Evolutionary conservation across 139 green algal species (phyloP), one percentile per base, ranked within the genome.

Genomic region (Picochlorum sp.): DNA sequence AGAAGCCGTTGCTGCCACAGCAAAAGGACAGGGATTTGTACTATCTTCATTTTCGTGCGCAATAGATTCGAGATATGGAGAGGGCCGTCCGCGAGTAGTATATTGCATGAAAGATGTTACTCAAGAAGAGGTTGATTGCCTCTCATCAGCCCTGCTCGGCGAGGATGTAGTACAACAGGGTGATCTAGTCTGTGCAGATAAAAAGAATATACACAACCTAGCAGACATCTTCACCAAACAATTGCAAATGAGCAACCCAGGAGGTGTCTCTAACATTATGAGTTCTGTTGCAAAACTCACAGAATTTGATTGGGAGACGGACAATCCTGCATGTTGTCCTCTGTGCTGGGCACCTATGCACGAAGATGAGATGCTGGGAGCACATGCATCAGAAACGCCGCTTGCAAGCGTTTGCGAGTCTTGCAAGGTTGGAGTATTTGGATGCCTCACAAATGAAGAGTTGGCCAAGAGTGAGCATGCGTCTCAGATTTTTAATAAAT

Each of bases 21-120:
- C 73, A 24, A 93, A 94, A 60, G 86, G 86, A n/a, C 71, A 74
- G 0, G 86, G 86, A 44, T 88, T 78, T 68, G 72, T 71, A 4
- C 55, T 94, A 55, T 65, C 86, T 16, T 76, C 62, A 1, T 68
- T 73, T 60, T 74, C 86, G 5, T 78, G 83, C 38, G 64, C 78
- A 51, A 31, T 82, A 61, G 86, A 92, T 67, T 73, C 68, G 2
- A 56, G 70, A 6, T 31, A 20, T 13, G 18, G n/a, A 5, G 31
- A 56, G 20, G 47, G 15, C 11, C 16, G 7, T 7, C 70, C 70
- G 1, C 14, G 56, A 9, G 49, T 69, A 14, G 59, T 77, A 45
- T 65, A 45, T 41, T 63, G 61, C 20, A 28, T 73, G 16, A 62
- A 63, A 3, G 70, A 77, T 38, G 34, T 72, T 7, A 60, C 26